A percentile compares a stretch with the other conserved stretches of the same genome.
These are phyloP conservation scores for Vanderwaltozyma yarrowii DNA, from an alignment of 805 yeast genomes.

Conservation along the genomic window DNA sequence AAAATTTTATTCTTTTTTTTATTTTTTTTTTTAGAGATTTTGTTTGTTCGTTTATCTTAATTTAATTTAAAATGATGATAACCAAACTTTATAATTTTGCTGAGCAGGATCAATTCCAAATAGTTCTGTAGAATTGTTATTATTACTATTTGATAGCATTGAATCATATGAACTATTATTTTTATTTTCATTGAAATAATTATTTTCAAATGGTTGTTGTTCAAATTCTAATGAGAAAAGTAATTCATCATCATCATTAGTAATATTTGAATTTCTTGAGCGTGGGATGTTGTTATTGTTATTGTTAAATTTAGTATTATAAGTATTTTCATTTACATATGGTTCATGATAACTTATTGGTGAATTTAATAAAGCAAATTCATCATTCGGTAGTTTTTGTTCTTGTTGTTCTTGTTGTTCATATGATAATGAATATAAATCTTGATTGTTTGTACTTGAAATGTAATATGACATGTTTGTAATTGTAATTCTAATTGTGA, in stretches of 20 bases:
- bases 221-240: conserved; percentile 3
- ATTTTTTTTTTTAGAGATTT: too few relatives aligned
- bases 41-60: too few relatives aligned
- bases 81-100: conserved; percentile 23
- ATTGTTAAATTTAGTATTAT: background rate
- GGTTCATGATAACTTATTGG: conserved; percentile 1
- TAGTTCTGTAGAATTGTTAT: background rate
- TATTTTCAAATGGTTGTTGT: conserved; percentile 1
- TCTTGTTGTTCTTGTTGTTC: background rate
- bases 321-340: too few relatives aligned
- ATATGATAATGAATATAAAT: background rate
- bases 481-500: too few relatives aligned
- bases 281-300: background rate
- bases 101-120: conserved; percentile 11
- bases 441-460: background rate
- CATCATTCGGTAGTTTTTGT: background rate
- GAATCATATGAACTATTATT: background rate
- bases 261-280: background rate
- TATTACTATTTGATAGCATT: background rate
- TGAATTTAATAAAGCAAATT: background rate
- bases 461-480: conserved; percentile 1
- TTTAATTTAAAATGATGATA: conserved; percentile 10
- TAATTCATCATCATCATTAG: conserved; percentile 3
- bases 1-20: too few relatives aligned
- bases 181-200: background rate